These are phyloP conservation scores for Citrus inodora DNA, from an alignment of 345 rosid genomes.

Conservation along the genomic window DNA sequence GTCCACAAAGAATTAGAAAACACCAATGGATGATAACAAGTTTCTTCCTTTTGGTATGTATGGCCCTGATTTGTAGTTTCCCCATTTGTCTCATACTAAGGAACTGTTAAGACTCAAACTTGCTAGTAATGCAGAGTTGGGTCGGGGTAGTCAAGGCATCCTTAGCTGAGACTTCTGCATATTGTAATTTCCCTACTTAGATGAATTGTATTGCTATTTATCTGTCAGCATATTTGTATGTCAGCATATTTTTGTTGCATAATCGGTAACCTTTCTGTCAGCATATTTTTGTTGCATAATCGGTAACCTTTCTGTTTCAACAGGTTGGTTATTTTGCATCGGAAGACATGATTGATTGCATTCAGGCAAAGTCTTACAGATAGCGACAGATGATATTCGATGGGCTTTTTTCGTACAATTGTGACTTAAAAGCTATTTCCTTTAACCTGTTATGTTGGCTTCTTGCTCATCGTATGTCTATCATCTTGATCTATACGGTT, in stretches of 20 bases:
- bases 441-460: not conserved
- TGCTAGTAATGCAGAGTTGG: not conserved
- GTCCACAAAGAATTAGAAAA: constrained; percentile 31
- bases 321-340: not conserved
- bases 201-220: not conserved
- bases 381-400: not conserved
- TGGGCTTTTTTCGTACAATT: not conserved
- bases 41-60: constrained; percentile 15
- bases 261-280: not conserved
- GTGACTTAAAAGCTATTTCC: not conserved
- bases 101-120: not conserved
- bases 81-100: not conserved
- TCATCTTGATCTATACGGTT: not conserved
- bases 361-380: not conserved
- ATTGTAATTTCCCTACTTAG: not conserved
- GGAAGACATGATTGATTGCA: not conserved
- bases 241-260: not conserved
- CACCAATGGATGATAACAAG: constrained; percentile 27
- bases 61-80: not conserved
- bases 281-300: not conserved
- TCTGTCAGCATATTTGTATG: not conserved
- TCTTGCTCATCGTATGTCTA: too few species aligned
- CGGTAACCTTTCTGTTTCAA: not conserved
- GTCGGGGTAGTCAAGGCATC: not conserved
- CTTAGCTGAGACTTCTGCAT: not conserved